Evolutionary conservation across 805 yeast species (phyloP).

Genomic region (Candida ipomoeae): DNA sequence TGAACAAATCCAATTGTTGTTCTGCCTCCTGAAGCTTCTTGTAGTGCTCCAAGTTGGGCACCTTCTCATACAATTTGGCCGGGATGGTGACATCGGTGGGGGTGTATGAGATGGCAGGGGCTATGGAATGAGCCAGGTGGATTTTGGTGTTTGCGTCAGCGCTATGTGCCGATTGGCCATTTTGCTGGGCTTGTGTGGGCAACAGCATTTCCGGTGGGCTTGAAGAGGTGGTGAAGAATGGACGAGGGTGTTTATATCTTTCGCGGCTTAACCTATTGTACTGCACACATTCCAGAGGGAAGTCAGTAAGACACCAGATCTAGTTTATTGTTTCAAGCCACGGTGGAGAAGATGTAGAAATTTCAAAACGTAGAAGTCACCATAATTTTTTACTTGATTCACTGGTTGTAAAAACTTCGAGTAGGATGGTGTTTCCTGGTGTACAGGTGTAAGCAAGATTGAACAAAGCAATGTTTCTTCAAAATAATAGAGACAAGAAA

Average conservation of each 20-base stretch:
- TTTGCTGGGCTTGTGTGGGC: constrained; percentile 19
- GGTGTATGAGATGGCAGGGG: constrained; percentile 38
- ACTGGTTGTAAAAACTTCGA: no score
- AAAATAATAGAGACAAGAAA: no score
- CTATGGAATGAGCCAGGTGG: constrained; percentile 24
- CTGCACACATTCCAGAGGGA: constrained; percentile 2
- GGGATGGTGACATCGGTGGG: constrained; percentile 43
- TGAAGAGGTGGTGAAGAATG: constrained; percentile 1
- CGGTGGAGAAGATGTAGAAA: background rate
- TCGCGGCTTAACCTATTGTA: constrained; percentile 6
- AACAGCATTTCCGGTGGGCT: constrained; percentile 11
- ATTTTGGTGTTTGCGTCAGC: constrained; percentile 29
- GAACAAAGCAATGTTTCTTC: no score
- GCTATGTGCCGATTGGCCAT: constrained; percentile 14
- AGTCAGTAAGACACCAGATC: background rate
- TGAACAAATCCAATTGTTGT: constrained; percentile 69
- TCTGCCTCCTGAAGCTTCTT: constrained; percentile 78
- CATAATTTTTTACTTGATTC: background rate
- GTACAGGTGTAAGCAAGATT: no score
- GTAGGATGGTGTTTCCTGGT: no score
- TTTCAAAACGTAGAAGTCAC: background rate
- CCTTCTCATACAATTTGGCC: constrained; percentile 30
- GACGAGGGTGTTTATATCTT: constrained; percentile 10
- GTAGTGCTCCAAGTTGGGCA: constrained; percentile 73
- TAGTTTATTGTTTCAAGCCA: background rate